Conservation (phyloP, 2,329 filamentous ascomycete genomes). For the Colletotrichum higginsianum region DNA sequence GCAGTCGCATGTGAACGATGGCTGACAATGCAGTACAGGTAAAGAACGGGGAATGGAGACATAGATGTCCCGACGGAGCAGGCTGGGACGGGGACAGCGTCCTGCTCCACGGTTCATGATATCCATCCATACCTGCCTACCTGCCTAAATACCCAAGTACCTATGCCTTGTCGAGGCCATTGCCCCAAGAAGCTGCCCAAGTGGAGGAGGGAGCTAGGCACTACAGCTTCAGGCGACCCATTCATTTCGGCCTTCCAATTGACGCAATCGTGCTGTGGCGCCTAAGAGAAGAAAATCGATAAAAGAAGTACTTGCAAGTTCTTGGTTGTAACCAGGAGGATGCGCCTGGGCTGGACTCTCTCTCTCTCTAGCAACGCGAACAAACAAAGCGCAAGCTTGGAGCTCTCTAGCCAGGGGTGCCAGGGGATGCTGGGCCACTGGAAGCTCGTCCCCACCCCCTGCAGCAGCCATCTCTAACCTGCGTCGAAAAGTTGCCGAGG, state of each 20-base stretch:
- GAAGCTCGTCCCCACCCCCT: constrained; percentile 4
- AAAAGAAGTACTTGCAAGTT: too few relatives aligned
- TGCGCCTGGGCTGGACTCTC: background rate
- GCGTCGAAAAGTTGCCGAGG: constrained; percentile 29
- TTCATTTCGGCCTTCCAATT: background rate
- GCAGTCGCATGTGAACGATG: constrained; percentile 34
- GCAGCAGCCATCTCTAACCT: constrained; percentile 21
- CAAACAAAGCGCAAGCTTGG: constrained; percentile 1
- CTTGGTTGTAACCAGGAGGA: too few relatives aligned
- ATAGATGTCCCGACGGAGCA: constrained; percentile 37
- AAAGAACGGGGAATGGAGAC: constrained; percentile 32
- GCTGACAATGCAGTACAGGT: background rate
- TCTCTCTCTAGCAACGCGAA: background rate
- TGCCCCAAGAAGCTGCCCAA: background rate
- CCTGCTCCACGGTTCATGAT: background rate
- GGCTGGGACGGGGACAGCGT: constrained; percentile 2
- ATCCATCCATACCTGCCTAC: background rate
- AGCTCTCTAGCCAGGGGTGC: constrained; percentile 14
- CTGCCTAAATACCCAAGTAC: too few relatives aligned
- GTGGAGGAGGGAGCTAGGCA: too few relatives aligned
- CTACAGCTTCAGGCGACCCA: constrained; percentile 6
- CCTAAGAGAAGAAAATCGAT: background rate
- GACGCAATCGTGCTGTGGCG: background rate
- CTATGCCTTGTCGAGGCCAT: too few relatives aligned
- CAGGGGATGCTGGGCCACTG: too few relatives aligned